These are phyloP conservation scores for Sesbania bispinosa DNA, from an alignment of 306 rosid genomes.

Conservation along the genomic window DNA sequence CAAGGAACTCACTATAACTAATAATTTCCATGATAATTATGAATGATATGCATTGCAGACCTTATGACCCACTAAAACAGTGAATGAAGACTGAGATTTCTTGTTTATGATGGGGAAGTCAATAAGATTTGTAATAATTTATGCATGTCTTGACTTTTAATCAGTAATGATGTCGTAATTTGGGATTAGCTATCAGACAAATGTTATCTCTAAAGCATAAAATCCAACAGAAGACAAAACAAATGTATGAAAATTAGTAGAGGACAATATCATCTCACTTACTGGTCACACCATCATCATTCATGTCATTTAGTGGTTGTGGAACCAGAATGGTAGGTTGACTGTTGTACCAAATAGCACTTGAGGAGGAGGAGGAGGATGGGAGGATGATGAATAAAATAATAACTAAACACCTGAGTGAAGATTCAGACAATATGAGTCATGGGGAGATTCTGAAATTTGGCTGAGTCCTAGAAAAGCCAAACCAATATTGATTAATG, in stretches of 20 bases:
- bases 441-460: slow-evolving; percentile 5
- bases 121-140: neutral
- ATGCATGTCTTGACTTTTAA: neutral
- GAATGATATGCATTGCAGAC: neutral
- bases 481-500: slow-evolving; percentile 15
- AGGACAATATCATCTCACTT: neutral
- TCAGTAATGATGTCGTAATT: neutral
- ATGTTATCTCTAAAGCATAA: neutral
- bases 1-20: neutral
- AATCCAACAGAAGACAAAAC: neutral
- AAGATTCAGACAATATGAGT: slow-evolving; percentile 6
- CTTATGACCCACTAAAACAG: neutral
- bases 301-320: neutral
- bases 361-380: neutral
- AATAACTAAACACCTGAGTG: neutral
- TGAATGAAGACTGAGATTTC: too few species aligned
- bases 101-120: neutral
- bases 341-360: slow-evolving; percentile 1
- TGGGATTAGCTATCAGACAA: neutral
- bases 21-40: neutral
- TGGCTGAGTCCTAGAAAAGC: neutral
- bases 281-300: neutral
- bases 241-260: slow-evolving; percentile 2
- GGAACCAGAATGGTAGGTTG: neutral
- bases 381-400: neutral